These are phyloP conservation scores for Hymenoscyphus fraxineus DNA, from an alignment of 2,329 filamentous ascomycete genomes.

Conservation along the genomic window DNA sequence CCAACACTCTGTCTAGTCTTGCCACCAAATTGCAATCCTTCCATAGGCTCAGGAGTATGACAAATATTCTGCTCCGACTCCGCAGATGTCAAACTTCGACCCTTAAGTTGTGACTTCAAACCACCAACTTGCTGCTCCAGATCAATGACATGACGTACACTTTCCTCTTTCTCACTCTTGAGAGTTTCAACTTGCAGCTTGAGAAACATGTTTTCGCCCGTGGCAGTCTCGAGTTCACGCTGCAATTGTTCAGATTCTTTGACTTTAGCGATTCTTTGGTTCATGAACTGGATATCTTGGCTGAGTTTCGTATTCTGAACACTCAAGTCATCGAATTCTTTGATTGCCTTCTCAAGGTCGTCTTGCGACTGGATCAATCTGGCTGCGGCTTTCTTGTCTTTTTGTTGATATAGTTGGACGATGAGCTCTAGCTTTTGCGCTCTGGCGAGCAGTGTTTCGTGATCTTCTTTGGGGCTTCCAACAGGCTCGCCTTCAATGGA, in stretches of 20 bases:
- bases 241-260: neutral
- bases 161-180: neutral
- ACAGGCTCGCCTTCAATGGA: neutral
- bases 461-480: neutral
- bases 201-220: neutral
- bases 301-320: neutral
- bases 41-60: neutral
- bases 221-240: neutral
- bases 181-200: neutral
- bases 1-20: neutral
- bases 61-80: neutral
- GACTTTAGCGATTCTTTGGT: neutral
- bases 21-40: neutral
- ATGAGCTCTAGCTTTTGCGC: neutral
- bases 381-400: neutral
- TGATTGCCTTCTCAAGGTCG: neutral
- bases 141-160: neutral
- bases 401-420: neutral
- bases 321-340: neutral
- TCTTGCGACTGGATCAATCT: neutral
- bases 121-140: neutral
- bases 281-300: neutral
- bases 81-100: neutral
- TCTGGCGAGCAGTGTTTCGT: neutral
- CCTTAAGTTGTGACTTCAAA: neutral